Evolutionary conservation across 2,329 filamentous ascomycete genomes (phyloP).

Genomic region (Botrytis medusae): DNA sequence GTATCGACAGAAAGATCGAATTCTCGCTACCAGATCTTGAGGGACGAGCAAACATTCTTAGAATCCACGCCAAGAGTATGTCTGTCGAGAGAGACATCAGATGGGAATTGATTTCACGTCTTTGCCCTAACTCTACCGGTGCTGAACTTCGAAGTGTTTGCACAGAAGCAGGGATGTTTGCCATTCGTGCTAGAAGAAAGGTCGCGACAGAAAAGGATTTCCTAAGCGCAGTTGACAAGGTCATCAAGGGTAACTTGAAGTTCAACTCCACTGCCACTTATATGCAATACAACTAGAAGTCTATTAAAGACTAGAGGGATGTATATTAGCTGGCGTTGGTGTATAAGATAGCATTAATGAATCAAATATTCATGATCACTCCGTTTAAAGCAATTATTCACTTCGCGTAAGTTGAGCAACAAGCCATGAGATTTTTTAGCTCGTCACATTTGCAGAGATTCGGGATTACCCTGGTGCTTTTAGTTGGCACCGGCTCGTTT

Average conservation of each 20-base stretch:
- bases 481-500: background rate
- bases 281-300: constrained; percentile 92
- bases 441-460: background rate
- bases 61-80: constrained; percentile 99
- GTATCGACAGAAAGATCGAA: constrained; percentile 98
- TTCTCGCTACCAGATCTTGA: constrained; percentile 97
- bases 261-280: constrained; percentile 99
- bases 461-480: background rate
- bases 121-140: constrained; percentile 96
- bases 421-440: background rate
- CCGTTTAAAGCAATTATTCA: background rate
- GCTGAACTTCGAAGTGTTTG: constrained; percentile 95
- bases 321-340: constrained; percentile 40
- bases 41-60: constrained; percentile 93
- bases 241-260: constrained; percentile 98
- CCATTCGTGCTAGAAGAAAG: constrained; percentile 91
- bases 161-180: constrained; percentile 98
- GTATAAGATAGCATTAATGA: constrained; percentile 37
- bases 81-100: constrained; percentile 97
- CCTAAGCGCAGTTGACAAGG: constrained; percentile 95
- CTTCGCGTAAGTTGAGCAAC: background rate
- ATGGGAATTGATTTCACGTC: constrained; percentile 96
- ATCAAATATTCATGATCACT: constrained; percentile 24
- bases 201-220: constrained; percentile 99
- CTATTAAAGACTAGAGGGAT: constrained; percentile 27